A percentile compares a stretch with the other conserved stretches of the same genome.
Evolutionary conservation across 1,284 basidiomycete genomes (phyloP).

Genomic region (Puccinia triticina): DNA sequence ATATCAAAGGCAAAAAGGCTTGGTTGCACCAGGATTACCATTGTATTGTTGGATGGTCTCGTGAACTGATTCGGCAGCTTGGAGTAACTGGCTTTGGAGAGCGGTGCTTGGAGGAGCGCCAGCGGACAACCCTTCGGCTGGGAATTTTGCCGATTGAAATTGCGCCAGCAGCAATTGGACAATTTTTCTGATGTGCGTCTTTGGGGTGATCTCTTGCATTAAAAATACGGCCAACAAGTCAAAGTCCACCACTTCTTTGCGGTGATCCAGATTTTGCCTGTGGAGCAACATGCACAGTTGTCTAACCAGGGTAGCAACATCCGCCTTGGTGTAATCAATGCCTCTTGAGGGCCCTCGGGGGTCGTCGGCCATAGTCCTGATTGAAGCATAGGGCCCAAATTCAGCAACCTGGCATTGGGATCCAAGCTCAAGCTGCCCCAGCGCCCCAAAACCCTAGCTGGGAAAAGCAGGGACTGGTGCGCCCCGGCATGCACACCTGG

Average conservation of each 20-base stretch:
- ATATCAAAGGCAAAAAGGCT: background rate
- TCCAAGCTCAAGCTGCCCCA: background rate
- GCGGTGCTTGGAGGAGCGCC: background rate
- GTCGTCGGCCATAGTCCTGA: background rate
- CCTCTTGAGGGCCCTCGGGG: background rate
- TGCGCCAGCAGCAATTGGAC: background rate
- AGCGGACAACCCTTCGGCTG: background rate
- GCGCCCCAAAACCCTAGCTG: background rate
- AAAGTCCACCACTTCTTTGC: background rate
- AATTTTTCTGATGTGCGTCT: background rate
- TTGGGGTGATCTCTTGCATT: background rate
- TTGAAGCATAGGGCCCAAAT: too few relatives aligned
- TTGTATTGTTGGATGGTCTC: background rate
- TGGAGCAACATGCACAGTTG: background rate
- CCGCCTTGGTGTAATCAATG: background rate
- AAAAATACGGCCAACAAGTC: slow-evolving; percentile 5
- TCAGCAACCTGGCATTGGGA: background rate
- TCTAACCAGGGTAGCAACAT: background rate
- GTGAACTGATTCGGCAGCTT: background rate
- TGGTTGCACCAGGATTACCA: background rate
- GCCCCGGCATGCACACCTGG: background rate
- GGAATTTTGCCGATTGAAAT: background rate
- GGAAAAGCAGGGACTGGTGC: background rate
- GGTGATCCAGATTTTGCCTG: background rate
- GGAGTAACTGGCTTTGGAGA: background rate